These are phyloP conservation scores for Casuarina glauca DNA, from an alignment of 306 rosid species.

Conservation along the genomic window DNA sequence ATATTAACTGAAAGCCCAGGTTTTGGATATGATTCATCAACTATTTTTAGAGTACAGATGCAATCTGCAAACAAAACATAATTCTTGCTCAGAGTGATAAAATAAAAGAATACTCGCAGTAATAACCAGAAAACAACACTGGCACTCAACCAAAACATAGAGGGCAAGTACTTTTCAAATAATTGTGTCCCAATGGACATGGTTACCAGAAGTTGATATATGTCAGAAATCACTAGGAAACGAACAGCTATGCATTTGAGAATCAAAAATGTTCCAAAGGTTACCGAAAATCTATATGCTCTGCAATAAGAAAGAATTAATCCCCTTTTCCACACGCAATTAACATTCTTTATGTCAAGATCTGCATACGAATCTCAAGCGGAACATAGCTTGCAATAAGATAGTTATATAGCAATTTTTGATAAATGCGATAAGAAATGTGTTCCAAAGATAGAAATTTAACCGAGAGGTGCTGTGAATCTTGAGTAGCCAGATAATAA, in stretches of 20 bases:
- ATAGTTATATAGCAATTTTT: background rate
- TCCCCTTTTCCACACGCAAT: background rate
- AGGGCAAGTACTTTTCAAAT: background rate
- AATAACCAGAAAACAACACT: background rate
- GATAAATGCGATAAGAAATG: background rate
- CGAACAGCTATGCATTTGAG: background rate
- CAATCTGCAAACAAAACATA: constrained; percentile 54
- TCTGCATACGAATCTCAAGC: background rate
- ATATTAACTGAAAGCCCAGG: constrained; percentile 46
- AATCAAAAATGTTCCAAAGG: background rate
- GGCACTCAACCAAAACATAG: background rate
- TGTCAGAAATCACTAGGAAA: background rate
- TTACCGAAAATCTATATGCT: background rate
- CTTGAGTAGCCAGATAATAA: too few relatives aligned
- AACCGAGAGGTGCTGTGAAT: background rate
- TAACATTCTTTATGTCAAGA: background rate
- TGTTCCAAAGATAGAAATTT: background rate
- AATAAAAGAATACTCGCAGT: background rate
- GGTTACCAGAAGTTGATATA: background rate
- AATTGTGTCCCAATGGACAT: background rate
- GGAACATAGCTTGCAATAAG: background rate
- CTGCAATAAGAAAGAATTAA: background rate
- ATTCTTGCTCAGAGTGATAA: constrained; percentile 9
- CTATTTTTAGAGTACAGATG: constrained; percentile 43
- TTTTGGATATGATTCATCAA: constrained; percentile 47